Base-by-base conservation (phyloP, 2,329 filamentous ascomycete genomes). In the Coniochaeta prunicola region DNA sequence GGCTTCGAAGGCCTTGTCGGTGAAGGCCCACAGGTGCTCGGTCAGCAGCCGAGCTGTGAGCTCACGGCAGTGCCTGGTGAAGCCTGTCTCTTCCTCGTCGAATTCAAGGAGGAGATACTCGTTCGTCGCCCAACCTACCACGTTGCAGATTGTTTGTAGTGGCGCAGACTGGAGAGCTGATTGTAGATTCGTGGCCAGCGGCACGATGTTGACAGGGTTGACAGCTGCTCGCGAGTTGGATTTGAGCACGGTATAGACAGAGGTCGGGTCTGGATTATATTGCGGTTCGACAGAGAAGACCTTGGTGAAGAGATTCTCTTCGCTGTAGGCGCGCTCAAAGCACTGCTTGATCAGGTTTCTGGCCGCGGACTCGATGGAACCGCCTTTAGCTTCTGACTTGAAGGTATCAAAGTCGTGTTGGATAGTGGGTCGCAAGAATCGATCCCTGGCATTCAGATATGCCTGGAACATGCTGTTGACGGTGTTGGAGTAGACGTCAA, bases 331-430 rank as follows among this genome's bases (percentile, higher is more conserved):
- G 28, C 81, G 77, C 65, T 86, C 83, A 58, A 85, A 84, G 58
- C 75, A 79, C 67, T 85, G 82, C 66, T 85, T 85, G 62, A 85
- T 76, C 58, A 78, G 82, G 63, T 82, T 85, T 30, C 83, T 76
- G 15, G 77, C 77, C 4, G 81, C 82, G 2, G 81, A 82, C 64
- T 85, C 82, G 1, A 79, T 65, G 2, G 78, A 80, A 0, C 72
- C 66, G 9, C 71, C 76, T 60, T 80, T 83, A 30, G 71, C 71
- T 60, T 84, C 81, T 58, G 77, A 78, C 48, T 76, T 77, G 65
- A 82, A 84, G n/a, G 76, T 73, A 26, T 81, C 79, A 19, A 82
- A 65, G 58, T 85, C 82, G 53, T 78, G 77, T 62, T 83, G 80
- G 12, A 77, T 77, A 59, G 85, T 73, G 4, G 75, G 70, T 59